Base-by-base conservation (phyloP, 1,284 basidiomycete genomes). In the Ustilago shanxiensis region DNA sequence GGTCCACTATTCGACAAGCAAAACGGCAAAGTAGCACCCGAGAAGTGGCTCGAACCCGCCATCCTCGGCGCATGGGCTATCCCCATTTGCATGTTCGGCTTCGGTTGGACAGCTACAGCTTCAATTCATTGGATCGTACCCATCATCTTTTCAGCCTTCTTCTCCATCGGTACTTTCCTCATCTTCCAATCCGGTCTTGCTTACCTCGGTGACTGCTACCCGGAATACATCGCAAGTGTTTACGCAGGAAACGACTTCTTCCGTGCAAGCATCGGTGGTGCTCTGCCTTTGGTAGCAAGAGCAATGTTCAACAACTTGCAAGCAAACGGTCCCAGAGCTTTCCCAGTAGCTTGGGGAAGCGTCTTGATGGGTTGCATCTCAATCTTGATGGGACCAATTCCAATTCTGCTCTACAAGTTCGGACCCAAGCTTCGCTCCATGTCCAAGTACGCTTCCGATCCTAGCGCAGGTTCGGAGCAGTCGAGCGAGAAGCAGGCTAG, bases 11-110 rank as follows among this genome's bases (percentile, higher is more conserved):
- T 62, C 52, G 67, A 73, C 45, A 57, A 54, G 6, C 57, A 69
- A 31, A 37, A 62, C 9, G 80, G 80, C 29, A 67, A 62, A 20
- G 62, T 80, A 2, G 68, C 72, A 1, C 79, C 80, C 13, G 78
- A 81, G 45, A 73, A 80, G 29, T 80, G 81, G 58, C 72, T 81
- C 26, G 66, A 72, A 22, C 78, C 75, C 0, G 78, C 67, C 28
- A 74, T 79, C 33, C 13, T 81, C 16, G 76, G 72, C 9, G 67
- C 66, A 2, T 68, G 62, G 62, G 93, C 95, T 88, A 64, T 80
- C 28, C 81, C 81, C 3, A 61, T 81, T 39, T 75, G 71, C 67
- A 62, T 83, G 61, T 83, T 83, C 53, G 68, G 67, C 2, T 81
- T 83, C 41, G 82, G 79, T 13, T 83, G 82, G 82, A 83, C 82